Percentiles rank a stretch among this genome's conserved stretches.
Conservation (phyloP, 306 rosid species). For the Inga laurina region DNA sequence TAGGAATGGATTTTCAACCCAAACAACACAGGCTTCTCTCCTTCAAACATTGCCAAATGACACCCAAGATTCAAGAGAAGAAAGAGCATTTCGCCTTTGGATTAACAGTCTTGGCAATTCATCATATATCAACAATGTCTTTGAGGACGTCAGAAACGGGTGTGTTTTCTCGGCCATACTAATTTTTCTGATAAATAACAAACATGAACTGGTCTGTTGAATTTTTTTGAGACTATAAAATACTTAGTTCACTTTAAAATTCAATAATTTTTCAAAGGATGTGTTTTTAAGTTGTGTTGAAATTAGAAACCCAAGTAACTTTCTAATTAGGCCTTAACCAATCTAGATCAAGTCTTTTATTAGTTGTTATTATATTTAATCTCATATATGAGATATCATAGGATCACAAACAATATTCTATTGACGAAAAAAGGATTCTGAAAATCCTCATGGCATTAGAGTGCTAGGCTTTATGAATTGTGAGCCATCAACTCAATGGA, state of each 20-base stretch:
- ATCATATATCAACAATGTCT: constrained; percentile 85
- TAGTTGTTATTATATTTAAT: neutral
- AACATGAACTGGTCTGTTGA: constrained; percentile 8
- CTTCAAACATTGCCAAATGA: constrained; percentile 81
- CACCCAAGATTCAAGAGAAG: constrained; percentile 84
- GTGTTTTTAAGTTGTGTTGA: neutral
- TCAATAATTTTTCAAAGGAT: neutral
- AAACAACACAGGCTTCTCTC: constrained; percentile 70
- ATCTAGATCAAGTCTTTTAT: neutral
- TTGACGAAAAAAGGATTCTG: neutral
- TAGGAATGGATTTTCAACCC: constrained; percentile 91
- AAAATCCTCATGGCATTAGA: neutral
- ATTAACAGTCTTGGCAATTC: constrained; percentile 83
- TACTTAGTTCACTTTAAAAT: neutral
- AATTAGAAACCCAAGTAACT: neutral
- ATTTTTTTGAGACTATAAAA: neutral
- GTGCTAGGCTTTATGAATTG: no score
- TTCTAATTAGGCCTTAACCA: neutral
- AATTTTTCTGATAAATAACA: neutral
- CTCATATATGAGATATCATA: no score
- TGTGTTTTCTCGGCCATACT: constrained; percentile 26
- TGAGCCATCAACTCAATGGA: no score
- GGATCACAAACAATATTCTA: neutral
- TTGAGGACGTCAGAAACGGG: constrained; percentile 96
- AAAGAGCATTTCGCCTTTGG: constrained; percentile 95